Conservation (phyloP, 441 rosid genomes). For the Syzygium malaccense region DNA sequence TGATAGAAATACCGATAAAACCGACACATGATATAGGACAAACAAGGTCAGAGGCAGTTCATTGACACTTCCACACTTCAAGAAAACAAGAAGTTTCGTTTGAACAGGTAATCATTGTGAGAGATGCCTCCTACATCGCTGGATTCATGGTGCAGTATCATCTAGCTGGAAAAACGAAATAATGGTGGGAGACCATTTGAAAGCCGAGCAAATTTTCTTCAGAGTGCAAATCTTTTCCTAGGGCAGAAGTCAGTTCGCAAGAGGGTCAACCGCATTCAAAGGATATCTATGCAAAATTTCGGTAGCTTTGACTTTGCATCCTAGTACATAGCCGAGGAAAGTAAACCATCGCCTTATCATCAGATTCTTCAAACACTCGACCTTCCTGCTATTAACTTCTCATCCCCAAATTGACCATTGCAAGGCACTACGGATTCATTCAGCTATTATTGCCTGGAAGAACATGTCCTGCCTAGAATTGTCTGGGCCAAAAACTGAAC, state of each 20-base stretch:
- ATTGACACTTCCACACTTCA: background rate
- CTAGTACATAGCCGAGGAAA: background rate
- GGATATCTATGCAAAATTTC: background rate
- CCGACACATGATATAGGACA: background rate
- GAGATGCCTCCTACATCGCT: background rate
- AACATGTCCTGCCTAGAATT: background rate
- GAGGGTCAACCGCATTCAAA: background rate
- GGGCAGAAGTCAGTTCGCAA: background rate
- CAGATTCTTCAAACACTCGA: background rate
- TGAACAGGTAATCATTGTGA: background rate
- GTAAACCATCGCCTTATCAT: background rate
- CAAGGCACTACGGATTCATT: background rate
- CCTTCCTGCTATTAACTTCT: background rate
- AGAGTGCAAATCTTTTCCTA: background rate
- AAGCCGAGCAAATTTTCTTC: background rate
- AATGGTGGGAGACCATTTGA: background rate
- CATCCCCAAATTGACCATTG: background rate
- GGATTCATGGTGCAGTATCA: background rate
- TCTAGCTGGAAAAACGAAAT: background rate
- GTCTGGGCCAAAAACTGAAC: background rate
- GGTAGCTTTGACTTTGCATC: background rate
- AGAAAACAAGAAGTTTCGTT: background rate
- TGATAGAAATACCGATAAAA: slow-evolving; percentile 6
- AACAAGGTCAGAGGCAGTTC: background rate
- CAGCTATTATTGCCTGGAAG: background rate